phyloP scores from a whole-genome alignment of 2,329 filamentous ascomycete species.

The Aplosporella prunicola region DNA sequence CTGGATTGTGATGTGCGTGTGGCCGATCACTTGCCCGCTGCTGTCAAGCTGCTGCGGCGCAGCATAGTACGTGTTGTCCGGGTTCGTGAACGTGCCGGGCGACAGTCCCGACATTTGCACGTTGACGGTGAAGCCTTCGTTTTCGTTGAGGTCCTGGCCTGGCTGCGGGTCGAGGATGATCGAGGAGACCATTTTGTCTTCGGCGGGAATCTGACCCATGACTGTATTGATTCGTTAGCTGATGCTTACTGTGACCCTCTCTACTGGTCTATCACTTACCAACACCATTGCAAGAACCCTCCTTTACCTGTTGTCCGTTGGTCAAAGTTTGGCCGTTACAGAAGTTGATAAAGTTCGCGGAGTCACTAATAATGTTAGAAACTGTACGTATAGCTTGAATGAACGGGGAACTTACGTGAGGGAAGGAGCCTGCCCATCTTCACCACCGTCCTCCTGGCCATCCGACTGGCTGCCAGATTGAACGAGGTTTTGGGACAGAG shows the following conservation, averaged over 20 bases:
- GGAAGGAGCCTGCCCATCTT: conserved; percentile 36
- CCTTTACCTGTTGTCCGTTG: conserved; percentile 43
- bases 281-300: conserved; percentile 49
- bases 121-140: conserved; percentile 38
- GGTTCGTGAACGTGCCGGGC: conserved; percentile 48
- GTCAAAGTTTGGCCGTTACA: conserved; percentile 46
- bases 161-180: conserved; percentile 41
- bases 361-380: conserved; percentile 27
- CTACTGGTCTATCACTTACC: conserved; percentile 18
- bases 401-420: conserved; percentile 32
- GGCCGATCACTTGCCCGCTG: conserved; percentile 35
- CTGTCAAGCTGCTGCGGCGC: conserved; percentile 42
- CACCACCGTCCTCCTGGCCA: conserved; percentile 30
- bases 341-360: conserved; percentile 52
- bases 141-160: conserved; percentile 29
- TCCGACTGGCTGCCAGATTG: conserved; percentile 34
- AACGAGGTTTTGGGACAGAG: conserved; percentile 31
- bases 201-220: conserved; percentile 48
- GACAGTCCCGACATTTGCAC: conserved; percentile 41
- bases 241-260: neutral
- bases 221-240: conserved; percentile 22
- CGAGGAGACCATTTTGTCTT: conserved; percentile 45
- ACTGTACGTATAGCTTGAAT: conserved; percentile 10
- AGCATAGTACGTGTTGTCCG: conserved; percentile 45
- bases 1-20: conserved; percentile 46